phyloP scores from a whole-genome alignment of 257 asterid genomes.

The Datura wrightii region DNA sequence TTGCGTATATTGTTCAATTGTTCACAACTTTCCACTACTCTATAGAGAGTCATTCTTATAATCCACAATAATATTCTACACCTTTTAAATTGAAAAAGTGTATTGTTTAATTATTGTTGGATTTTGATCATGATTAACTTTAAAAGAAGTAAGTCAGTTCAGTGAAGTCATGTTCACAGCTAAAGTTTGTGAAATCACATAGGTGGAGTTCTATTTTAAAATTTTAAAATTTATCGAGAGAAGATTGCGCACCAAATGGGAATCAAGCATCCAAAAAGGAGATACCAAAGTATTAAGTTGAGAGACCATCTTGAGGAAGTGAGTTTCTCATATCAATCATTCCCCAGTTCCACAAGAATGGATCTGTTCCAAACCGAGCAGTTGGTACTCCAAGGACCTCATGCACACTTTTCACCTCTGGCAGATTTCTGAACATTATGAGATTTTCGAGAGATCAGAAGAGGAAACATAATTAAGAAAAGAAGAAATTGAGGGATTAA shows the following conservation, averaged over 20 bases:
- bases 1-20: too few species aligned
- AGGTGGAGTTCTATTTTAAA: conserved; percentile 7
- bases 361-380: conserved; percentile 94
- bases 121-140: too few species aligned
- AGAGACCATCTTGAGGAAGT: conserved; percentile 70
- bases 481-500: background rate
- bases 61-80: too few species aligned
- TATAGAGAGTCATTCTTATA: too few species aligned
- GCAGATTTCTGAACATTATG: conserved; percentile 67
- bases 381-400: conserved; percentile 80
- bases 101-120: too few species aligned
- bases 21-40: too few species aligned
- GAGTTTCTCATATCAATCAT: conserved; percentile 75
- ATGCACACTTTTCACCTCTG: conserved; percentile 79
- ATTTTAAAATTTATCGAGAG: background rate
- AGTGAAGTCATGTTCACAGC: background rate
- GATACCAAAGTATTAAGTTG: conserved; percentile 14
- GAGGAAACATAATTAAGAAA: too few species aligned
- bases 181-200: conserved; percentile 12
- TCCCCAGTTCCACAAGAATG: conserved; percentile 98
- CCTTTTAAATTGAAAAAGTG: too few species aligned
- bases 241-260: conserved; percentile 21
- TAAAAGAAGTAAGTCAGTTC: too few species aligned
- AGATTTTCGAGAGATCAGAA: background rate
- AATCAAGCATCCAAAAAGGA: background rate